Percentiles rank a stretch among this genome's conserved stretches.
Conservation (phyloP, 768 basidiomycete species). For the Guyanaporus albipodus region DNA sequence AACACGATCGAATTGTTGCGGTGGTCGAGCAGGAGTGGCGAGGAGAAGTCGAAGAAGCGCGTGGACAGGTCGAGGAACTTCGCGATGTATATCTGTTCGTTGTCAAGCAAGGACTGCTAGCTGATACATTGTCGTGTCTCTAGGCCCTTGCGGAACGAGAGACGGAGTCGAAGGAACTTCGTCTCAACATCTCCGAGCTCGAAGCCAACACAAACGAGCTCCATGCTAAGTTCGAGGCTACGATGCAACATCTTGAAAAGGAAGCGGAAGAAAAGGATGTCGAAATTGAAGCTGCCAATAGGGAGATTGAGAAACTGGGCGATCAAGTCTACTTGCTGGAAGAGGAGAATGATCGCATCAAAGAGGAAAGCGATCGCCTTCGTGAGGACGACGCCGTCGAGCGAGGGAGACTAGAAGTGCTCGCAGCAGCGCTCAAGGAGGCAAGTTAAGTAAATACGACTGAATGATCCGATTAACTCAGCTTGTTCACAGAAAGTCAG, state of each 20-base stretch:
- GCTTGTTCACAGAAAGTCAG: slow-evolving; percentile 57
- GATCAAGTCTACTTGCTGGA: slow-evolving; percentile 82
- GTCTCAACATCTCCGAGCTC: slow-evolving; percentile 69
- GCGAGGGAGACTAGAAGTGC: slow-evolving; percentile 59
- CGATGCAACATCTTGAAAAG: slow-evolving; percentile 69
- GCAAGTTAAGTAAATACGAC: slow-evolving; percentile 35
- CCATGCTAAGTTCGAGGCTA: slow-evolving; percentile 69
- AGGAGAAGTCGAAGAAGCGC: slow-evolving; percentile 80
- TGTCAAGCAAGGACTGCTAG: neutral
- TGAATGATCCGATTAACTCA: neutral
- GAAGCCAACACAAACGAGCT: slow-evolving; percentile 69
- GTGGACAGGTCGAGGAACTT: slow-evolving; percentile 75
- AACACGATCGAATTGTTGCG: slow-evolving; percentile 69
- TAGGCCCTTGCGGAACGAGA: slow-evolving; percentile 79
- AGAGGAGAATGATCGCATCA: slow-evolving; percentile 75
- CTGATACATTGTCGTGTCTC: slow-evolving; percentile 4
- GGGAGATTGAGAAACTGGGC: slow-evolving; percentile 76
- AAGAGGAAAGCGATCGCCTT: slow-evolving; percentile 63
- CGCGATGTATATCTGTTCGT: slow-evolving; percentile 50
- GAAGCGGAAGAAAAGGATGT: slow-evolving; percentile 78
- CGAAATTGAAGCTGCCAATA: slow-evolving; percentile 68
- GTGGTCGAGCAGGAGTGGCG: slow-evolving; percentile 83
- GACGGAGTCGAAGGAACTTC: slow-evolving; percentile 69
- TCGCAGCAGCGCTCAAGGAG: slow-evolving; percentile 77
- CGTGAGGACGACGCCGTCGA: slow-evolving; percentile 76